A percentile compares a stretch with the other conserved stretches of the same genome.
phyloP scores from a whole-genome alignment of 2,329 filamentous ascomycete genomes.

The Ophiostoma novo-ulmi region DNA sequence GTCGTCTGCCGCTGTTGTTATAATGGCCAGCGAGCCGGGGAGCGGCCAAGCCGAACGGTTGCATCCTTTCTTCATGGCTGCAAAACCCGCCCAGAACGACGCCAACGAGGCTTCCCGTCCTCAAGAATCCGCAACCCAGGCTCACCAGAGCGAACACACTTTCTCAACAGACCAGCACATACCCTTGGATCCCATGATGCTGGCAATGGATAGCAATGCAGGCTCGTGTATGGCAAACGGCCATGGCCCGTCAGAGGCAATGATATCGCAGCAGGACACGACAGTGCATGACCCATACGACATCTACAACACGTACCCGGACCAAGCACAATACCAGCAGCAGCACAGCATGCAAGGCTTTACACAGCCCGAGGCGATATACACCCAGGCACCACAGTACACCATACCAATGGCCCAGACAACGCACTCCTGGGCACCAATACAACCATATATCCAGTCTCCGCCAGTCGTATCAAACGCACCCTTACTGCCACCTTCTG shows the following conservation, averaged over 20 bases:
- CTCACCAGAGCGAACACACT: not conserved
- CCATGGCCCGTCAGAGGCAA: not conserved
- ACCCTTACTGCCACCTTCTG: not conserved
- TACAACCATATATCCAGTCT: not conserved
- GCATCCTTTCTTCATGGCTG: constrained; percentile 50
- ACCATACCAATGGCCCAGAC: not conserved
- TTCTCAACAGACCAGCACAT: constrained; percentile 17
- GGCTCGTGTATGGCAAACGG: not conserved
- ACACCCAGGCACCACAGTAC: not conserved
- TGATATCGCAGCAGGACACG: not conserved
- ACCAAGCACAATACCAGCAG: not conserved
- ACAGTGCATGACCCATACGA: not conserved
- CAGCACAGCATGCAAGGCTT: not conserved
- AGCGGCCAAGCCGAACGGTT: constrained; percentile 41
- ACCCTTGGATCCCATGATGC: not conserved
- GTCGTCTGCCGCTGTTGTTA: constrained; percentile 41
- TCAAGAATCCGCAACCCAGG: not conserved
- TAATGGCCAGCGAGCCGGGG: constrained; percentile 42
- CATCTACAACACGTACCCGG: not conserved
- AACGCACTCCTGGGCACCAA: not conserved
- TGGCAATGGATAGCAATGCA: not conserved
- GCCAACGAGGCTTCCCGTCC: not conserved
- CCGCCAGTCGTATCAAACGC: not conserved
- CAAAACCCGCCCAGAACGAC: constrained; percentile 27
- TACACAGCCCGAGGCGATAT: not conserved